Evolutionary conservation across 495 filamentous ascomycete genomes (phyloP).

Genomic region (Ramalina peruviana): DNA sequence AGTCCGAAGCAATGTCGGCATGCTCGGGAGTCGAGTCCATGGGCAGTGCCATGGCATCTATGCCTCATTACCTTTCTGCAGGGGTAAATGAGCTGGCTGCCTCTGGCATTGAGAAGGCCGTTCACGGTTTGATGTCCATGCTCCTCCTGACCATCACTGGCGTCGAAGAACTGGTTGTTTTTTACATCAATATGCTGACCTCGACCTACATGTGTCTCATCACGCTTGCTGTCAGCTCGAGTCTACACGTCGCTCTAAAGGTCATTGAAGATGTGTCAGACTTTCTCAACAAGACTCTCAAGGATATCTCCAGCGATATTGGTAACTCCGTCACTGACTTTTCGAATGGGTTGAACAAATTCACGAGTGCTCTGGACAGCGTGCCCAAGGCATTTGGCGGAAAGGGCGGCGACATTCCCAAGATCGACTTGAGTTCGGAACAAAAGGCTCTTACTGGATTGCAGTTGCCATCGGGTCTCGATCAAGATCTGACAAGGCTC

Average conservation of each 20-base stretch:
- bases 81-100: conserved; percentile 83
- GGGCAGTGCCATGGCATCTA: conserved; percentile 91
- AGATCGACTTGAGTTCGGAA: conserved; percentile 42
- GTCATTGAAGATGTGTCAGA: conserved; percentile 57
- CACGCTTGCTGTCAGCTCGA: conserved; percentile 63
- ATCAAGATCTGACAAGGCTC: conserved; percentile 48
- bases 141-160: conserved; percentile 64
- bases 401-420: conserved; percentile 26
- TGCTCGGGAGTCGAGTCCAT: conserved; percentile 88
- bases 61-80: conserved; percentile 82
- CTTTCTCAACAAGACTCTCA: conserved; percentile 59
- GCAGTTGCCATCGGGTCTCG: conserved; percentile 49
- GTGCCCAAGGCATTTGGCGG: conserved; percentile 22
- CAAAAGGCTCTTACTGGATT: conserved; percentile 55
- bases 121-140: conserved; percentile 61
- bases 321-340: conserved; percentile 39
- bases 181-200: conserved; percentile 78
- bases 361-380: conserved; percentile 32
- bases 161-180: conserved; percentile 76
- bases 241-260: conserved; percentile 51
- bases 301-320: conserved; percentile 49
- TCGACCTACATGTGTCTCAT: conserved; percentile 80
- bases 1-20: conserved; percentile 67
- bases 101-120: conserved; percentile 57
- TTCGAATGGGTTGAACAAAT: conserved; percentile 44